phyloP scores from a whole-genome alignment of 1,139 yeast species.

The Wickerhamomyces sp. region DNA sequence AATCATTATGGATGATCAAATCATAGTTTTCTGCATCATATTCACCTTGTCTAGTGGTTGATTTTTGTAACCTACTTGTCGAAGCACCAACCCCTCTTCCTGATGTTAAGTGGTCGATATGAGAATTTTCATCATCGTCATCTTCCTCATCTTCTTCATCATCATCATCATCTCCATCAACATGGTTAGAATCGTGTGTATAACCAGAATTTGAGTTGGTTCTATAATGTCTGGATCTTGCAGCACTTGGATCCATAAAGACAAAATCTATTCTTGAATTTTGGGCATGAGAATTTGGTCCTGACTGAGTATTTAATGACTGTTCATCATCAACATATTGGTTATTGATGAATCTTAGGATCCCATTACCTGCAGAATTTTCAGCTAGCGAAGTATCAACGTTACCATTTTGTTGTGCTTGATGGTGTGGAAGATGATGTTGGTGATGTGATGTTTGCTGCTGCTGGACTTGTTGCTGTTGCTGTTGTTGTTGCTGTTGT shows the following conservation, averaged over 20 bases:
- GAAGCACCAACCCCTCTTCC: slow-evolving; percentile 3
- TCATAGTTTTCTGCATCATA: slow-evolving; percentile 25
- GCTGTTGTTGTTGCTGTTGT: slow-evolving; percentile 4
- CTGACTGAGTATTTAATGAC: slow-evolving; percentile 12
- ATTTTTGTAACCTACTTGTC: slow-evolving; percentile 18
- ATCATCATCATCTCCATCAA: slow-evolving; percentile 15
- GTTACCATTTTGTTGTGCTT: slow-evolving; percentile 11
- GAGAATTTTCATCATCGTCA: slow-evolving; percentile 12
- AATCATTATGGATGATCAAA: slow-evolving; percentile 24
- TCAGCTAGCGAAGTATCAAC: slow-evolving; percentile 18
- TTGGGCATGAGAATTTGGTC: slow-evolving; percentile 6
- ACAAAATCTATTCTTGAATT: slow-evolving; percentile 24
- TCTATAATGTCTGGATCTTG: slow-evolving; percentile 21
- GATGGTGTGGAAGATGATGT: slow-evolving; percentile 9
- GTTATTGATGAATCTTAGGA: slow-evolving; percentile 25
- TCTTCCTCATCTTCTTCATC: slow-evolving; percentile 12
- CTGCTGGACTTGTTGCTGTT: slow-evolving; percentile 1
- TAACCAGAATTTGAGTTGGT: slow-evolving; percentile 12
- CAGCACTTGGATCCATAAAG: slow-evolving; percentile 25
- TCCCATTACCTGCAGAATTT: slow-evolving; percentile 17
- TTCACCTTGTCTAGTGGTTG: slow-evolving; percentile 20
- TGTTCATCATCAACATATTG: slow-evolving; percentile 26
- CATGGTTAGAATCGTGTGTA: slow-evolving; percentile 7
- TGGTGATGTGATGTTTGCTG: slow-evolving; percentile 3
- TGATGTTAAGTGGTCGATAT: slow-evolving; percentile 18